phyloP scores from a whole-genome alignment of 495 filamentous ascomycete genomes.

The Lentithecium fluviatile region DNA sequence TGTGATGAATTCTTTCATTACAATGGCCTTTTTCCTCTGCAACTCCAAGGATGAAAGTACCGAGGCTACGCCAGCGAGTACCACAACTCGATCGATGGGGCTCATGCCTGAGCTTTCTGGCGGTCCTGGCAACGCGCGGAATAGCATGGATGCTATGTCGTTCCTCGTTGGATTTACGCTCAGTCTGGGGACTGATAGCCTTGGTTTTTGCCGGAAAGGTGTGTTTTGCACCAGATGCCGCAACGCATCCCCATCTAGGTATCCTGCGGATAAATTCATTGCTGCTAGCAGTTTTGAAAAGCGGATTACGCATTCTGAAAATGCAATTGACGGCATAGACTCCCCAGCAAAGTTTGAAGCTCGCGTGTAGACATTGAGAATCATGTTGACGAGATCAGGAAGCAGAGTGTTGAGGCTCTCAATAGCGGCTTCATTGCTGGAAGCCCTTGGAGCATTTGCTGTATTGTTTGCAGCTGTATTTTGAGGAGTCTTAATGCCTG shows the following conservation, averaged over 20 bases:
- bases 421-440: slow-evolving; percentile 57
- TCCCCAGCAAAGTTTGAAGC: slow-evolving; percentile 74
- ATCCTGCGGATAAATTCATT: slow-evolving; percentile 66
- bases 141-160: slow-evolving; percentile 67
- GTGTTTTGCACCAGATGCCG: slow-evolving; percentile 43
- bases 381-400: slow-evolving; percentile 76
- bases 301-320: slow-evolving; percentile 79
- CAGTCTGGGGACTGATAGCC: slow-evolving; percentile 43
- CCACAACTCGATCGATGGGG: slow-evolving; percentile 67
- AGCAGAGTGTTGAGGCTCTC: slow-evolving; percentile 63
- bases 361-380: slow-evolving; percentile 76
- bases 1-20: slow-evolving; percentile 79
- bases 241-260: slow-evolving; percentile 64
- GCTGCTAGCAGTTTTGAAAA: slow-evolving; percentile 71
- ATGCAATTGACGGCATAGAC: slow-evolving; percentile 73
- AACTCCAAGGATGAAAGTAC: slow-evolving; percentile 73
- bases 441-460: slow-evolving; percentile 48
- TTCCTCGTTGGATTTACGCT: slow-evolving; percentile 56
- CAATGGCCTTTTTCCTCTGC: slow-evolving; percentile 80
- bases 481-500: slow-evolving; percentile 31
- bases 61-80: slow-evolving; percentile 83
- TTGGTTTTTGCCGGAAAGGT: slow-evolving; percentile 26
- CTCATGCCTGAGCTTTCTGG: slow-evolving; percentile 57
- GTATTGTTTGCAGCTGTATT: slow-evolving; percentile 43
- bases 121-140: slow-evolving; percentile 68